These are phyloP conservation scores for Heterobasidion annosum DNA, from an alignment of 1,284 basidiomycete genomes.

Conservation along the genomic window DNA sequence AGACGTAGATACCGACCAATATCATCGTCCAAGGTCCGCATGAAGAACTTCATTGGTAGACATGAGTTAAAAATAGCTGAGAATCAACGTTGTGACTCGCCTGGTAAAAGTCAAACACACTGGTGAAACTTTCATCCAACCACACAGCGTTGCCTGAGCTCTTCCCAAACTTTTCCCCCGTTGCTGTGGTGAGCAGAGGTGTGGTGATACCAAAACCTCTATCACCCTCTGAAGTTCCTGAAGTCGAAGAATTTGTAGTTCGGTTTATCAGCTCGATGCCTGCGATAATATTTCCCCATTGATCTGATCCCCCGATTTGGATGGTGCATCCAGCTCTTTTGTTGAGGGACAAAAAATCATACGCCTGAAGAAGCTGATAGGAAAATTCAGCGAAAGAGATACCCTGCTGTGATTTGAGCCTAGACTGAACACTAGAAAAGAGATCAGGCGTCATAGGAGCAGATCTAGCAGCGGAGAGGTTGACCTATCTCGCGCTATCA, in stretches of 20 bases:
- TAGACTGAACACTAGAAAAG: constrained; percentile 69
- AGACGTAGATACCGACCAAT: constrained; percentile 76
- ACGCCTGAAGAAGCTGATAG: constrained; percentile 95
- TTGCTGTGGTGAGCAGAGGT: constrained; percentile 84
- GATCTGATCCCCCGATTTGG: constrained; percentile 95
- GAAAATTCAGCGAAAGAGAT: constrained; percentile 97
- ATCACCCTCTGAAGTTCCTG: constrained; percentile 20
- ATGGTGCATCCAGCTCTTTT: constrained; percentile 64
- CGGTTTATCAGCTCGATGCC: constrained; percentile 84
- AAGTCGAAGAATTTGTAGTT: constrained; percentile 18
- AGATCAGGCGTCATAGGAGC: constrained; percentile 1
- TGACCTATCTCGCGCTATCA: constrained; percentile 89
- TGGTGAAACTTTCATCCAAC: constrained; percentile 71
- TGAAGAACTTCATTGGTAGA: constrained; percentile 65
- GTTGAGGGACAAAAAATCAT: constrained; percentile 86
- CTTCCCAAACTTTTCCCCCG: constrained; percentile 97
- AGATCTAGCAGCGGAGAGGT: constrained; percentile 11
- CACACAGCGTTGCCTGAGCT: constrained; percentile 95
- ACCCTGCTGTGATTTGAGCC: constrained; percentile 70
- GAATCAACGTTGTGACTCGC: constrained; percentile 28
- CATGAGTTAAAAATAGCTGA: neutral
- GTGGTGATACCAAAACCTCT: constrained; percentile 85
- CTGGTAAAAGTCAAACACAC: constrained; percentile 88
- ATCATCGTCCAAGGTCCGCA: constrained; percentile 76
- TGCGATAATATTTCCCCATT: constrained; percentile 97